These are phyloP conservation scores for Aspergillus sp. DNA, from an alignment of 2,329 filamentous ascomycete species.

Conservation along the genomic window DNA sequence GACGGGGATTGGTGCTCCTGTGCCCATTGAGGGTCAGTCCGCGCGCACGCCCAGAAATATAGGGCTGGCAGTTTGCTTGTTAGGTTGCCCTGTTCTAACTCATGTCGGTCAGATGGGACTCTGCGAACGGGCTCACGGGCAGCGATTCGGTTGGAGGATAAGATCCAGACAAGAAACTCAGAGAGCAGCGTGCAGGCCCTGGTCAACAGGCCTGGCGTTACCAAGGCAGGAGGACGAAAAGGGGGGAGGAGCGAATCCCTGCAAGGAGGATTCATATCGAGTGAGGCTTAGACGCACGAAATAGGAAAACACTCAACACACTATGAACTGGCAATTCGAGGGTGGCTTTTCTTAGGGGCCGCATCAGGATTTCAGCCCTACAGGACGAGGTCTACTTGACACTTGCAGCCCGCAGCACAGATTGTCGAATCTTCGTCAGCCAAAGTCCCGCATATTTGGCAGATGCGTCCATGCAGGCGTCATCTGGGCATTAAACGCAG, in stretches of 20 bases:
- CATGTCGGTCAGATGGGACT: background rate
- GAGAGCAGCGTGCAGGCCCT: background rate
- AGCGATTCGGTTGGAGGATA: background rate
- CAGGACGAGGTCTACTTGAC: background rate
- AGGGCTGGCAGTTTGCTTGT: background rate
- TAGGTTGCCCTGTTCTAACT: background rate
- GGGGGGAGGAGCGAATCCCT: conserved; percentile 4
- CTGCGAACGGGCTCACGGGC: background rate
- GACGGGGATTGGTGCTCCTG: background rate
- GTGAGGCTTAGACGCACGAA: conserved; percentile 7
- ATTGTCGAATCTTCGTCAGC: background rate
- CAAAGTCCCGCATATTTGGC: background rate
- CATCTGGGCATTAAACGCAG: background rate
- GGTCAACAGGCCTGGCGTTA: background rate
- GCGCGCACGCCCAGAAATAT: conserved; percentile 1
- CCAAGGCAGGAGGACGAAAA: background rate
- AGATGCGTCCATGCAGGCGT: background rate
- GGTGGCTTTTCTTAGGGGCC: background rate
- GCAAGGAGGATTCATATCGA: background rate
- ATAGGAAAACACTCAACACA: background rate
- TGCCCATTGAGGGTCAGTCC: background rate
- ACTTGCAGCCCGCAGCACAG: background rate
- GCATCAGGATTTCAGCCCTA: background rate
- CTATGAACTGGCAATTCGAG: background rate
- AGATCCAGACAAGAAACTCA: background rate